phyloP scores from a whole-genome alignment of 1,284 basidiomycete genomes.

The Phenoliferia sp. region DNA sequence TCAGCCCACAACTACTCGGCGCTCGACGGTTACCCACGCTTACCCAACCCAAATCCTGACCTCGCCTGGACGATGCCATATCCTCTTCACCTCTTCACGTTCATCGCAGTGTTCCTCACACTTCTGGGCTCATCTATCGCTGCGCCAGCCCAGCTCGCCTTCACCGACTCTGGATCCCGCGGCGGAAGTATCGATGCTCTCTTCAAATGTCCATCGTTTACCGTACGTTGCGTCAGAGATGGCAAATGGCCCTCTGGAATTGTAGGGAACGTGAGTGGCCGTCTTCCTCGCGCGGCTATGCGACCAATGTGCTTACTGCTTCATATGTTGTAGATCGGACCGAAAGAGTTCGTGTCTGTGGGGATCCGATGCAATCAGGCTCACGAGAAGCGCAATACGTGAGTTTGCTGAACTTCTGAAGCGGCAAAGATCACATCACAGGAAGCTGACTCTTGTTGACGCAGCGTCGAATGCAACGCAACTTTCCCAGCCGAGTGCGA shows the following conservation, averaged over 20 bases:
- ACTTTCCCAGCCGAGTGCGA: constrained; percentile 1
- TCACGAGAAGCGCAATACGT: not conserved
- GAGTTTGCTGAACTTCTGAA: not conserved
- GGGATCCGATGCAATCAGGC: constrained; percentile 6
- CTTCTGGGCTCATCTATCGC: too few species aligned
- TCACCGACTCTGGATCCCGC: too few species aligned
- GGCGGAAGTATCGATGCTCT: too few species aligned
- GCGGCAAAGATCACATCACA: not conserved
- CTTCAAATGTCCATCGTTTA: not conserved
- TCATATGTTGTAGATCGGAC: constrained; percentile 8
- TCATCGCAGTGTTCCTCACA: too few species aligned
- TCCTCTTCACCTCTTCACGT: too few species aligned
- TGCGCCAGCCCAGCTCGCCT: too few species aligned
- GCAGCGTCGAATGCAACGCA: constrained; percentile 1
- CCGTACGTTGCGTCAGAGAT: constrained; percentile 1
- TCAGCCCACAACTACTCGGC: too few species aligned
- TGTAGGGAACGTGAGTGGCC: not conserved
- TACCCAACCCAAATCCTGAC: too few species aligned
- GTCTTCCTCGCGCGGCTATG: not conserved
- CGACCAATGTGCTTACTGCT: too few species aligned
- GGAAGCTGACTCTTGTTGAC: not conserved
- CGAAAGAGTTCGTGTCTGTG: not conserved
- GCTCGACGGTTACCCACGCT: too few species aligned
- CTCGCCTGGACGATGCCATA: too few species aligned
- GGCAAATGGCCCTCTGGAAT: constrained; percentile 1